Base-by-base conservation (phyloP, 75 land plant genomes). In the Cunninghamia lanceolata region DNA sequence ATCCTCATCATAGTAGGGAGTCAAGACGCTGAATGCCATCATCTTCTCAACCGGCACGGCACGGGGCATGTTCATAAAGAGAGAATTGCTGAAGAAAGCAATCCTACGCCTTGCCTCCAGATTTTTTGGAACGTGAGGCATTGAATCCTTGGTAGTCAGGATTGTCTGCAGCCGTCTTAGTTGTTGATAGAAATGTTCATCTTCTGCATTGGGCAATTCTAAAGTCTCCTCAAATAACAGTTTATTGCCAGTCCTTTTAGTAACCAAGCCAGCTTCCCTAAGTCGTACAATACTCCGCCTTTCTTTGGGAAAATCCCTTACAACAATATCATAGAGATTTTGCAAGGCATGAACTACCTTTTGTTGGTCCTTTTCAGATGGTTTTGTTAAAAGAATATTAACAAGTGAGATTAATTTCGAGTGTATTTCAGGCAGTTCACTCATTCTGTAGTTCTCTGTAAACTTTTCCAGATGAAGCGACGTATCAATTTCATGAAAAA, bases 51-150 rank as follows among this genome's bases (percentile, higher is more conserved):
- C 91, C 77, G 86, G 82, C 46, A 89, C 84, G 6, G 92, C 92
- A 77, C 85, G 92, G 54, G 92, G 92, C 91, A 91, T 91, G 73
- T 92, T 90, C 92, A 91, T 91, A 83, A 91, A 91, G 63, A 91
- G 87, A 32, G 92, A 91, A 83, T 91, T 91, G 84, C 91, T 88
- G 71, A 90, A 91, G 70, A 91, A 91, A 42, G 92, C 76, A 82
- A 91, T 89, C 35, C 92, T 89, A 15, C 92, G 89, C 53, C 83
- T 87, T 68, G 92, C 91, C 46, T 90, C 92, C 70, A 90, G 39
- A 71, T 91, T 88, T 45, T 45, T 85, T 0, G 92, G 92, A 75
- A 91, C 91, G 77, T 84, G 30, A 10, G 84, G 9, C 80, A 91
- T 71, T 9, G 92, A 71, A 16, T 91, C 89, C 56, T 42, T 85